phyloP scores from a whole-genome alignment of 164 flowering plant species.

The Taxillus chinensis region DNA sequence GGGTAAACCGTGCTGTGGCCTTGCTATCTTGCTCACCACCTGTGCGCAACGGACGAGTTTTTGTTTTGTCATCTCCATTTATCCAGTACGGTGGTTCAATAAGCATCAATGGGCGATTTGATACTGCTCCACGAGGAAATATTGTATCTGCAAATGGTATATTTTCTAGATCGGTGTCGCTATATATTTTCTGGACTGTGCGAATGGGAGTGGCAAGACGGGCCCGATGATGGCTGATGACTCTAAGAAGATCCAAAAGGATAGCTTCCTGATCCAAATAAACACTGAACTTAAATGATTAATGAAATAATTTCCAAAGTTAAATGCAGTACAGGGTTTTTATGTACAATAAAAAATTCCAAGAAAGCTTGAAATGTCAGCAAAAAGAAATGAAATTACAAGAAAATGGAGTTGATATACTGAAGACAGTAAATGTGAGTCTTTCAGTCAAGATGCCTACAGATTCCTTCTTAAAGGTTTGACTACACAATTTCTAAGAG shows the following conservation, averaged over 20 bases:
- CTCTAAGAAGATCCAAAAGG: conserved; percentile 85
- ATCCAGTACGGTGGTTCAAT: conserved; percentile 47
- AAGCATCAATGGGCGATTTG: conserved; percentile 30
- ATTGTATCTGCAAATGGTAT: conserved; percentile 14
- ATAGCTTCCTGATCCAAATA: conserved; percentile 63
- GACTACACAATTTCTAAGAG: too few species aligned
- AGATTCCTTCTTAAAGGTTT: too few species aligned
- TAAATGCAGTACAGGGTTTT: too few species aligned
- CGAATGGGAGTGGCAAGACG: not conserved
- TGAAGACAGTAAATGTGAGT: too few species aligned
- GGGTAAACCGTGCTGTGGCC: conserved; percentile 13
- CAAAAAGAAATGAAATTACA: too few species aligned
- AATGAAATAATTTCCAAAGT: too few species aligned
- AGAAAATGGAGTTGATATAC: too few species aligned
- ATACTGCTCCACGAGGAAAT: conserved; percentile 19
- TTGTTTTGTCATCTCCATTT: conserved; percentile 38
- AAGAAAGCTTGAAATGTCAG: too few species aligned
- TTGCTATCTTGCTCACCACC: conserved; percentile 21
- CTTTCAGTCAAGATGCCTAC: too few species aligned
- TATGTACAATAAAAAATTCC: too few species aligned
- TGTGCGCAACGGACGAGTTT: conserved; percentile 12
- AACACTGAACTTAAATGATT: too few species aligned
- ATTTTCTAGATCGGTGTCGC: not conserved
- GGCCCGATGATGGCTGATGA: conserved; percentile 15
- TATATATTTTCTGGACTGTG: not conserved